Conservation (phyloP, 148 eudicot genomes). For the Diospyros kaki region DNA sequence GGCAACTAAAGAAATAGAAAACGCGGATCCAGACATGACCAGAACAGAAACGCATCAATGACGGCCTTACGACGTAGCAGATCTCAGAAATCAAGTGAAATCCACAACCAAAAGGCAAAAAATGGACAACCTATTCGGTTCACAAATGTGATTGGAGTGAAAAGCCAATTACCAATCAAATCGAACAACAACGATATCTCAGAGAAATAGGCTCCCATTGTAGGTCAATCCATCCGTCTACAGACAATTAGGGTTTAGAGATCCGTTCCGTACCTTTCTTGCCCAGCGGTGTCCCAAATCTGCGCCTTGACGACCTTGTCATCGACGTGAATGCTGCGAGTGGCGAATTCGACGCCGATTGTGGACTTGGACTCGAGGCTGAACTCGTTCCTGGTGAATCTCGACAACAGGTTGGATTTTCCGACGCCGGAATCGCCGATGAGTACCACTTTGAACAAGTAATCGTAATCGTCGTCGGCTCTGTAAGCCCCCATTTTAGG, state of each 20-base stretch:
- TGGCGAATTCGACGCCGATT: conserved; percentile 69
- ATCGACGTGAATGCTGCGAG: conserved; percentile 54
- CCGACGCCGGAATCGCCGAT: conserved; percentile 70
- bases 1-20: neutral
- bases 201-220: no score
- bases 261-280: conserved; percentile 35
- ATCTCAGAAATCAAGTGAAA: neutral
- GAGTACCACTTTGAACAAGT: conserved; percentile 54
- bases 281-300: conserved; percentile 79
- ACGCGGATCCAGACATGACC: neutral
- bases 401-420: conserved; percentile 47
- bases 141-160: neutral
- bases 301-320: conserved; percentile 70
- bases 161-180: neutral
- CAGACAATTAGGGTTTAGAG: neutral
- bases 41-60: neutral
- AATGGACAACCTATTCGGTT: neutral
- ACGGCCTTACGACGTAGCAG: neutral
- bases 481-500: conserved; percentile 39
- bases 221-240: no score
- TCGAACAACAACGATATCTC: no score
- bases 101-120: neutral
- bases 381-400: conserved; percentile 64
- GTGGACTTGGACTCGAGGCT: conserved; percentile 67
- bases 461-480: conserved; percentile 64